Evolutionary conservation across 805 yeast genomes (phyloP), one percentile per base, ranked within the genome.

Genomic region (Schwanniomyces polymorphus): DNA sequence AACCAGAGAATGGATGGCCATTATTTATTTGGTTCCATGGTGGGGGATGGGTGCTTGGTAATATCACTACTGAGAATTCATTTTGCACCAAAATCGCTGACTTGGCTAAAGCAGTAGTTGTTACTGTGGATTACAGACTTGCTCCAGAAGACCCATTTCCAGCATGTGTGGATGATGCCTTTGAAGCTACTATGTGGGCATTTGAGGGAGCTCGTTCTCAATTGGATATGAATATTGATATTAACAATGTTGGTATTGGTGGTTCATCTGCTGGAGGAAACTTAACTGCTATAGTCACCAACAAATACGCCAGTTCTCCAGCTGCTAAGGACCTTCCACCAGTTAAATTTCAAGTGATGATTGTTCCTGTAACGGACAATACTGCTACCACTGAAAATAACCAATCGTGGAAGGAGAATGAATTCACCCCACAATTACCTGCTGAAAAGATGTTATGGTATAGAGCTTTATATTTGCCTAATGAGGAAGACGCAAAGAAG

Each of bases 101-200:
- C 31, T 45, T 53, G 18, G 66, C 72, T 9, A 48, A 66, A 40
- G 64, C 74, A 48, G 54, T 66, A n/a, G 78, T 75, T 11, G 60
- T 78, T 9, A 61, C 72, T 7, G 75, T 78, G n/a, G 80, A 78
- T 55, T 78, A 78, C 58, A 51, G 82, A 35, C 57, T 76, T 45
- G 81, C 81, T 0, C 83, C 82, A 2, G 80, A 78, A 54, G 51
- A 61, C 53, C 76, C 76, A 18, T 78, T 63, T 55, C 82, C 83
- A 3, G 77, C 80, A 8, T 65, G 75, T 38, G 68, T 74, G 2
- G 69, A 76, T 8, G 81, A 77, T 59, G 55, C 74, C n/a, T 72
- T 61, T 48, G 65, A 59, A 31, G 70, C 78, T 3, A 51, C 64
- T 12, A 12, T 68, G 16, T 70, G 65, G 57, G 59, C 59, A 5